These are phyloP conservation scores for Xylariaceae sp. DNA, from an alignment of 2,329 filamentous ascomycete genomes.

Conservation along the genomic window DNA sequence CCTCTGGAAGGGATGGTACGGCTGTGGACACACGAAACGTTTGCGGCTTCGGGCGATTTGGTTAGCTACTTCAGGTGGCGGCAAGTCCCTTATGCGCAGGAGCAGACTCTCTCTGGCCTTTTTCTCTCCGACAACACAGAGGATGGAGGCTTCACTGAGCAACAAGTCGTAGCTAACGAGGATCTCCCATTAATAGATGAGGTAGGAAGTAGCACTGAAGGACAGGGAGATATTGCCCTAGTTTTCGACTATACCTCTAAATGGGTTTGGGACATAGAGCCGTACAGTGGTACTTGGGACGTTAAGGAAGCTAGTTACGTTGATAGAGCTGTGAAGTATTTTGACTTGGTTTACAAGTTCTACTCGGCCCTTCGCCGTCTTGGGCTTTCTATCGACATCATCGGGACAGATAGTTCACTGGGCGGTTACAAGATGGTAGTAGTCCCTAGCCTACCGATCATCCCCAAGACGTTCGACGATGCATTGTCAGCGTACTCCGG, in stretches of 20 bases:
- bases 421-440: slow-evolving; percentile 28
- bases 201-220: slow-evolving; percentile 5
- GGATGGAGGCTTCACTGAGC: slow-evolving; percentile 24
- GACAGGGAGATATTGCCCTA: slow-evolving; percentile 23
- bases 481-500: slow-evolving; percentile 18
- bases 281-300: slow-evolving; percentile 29
- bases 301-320: slow-evolving; percentile 19
- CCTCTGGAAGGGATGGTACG: slow-evolving; percentile 27
- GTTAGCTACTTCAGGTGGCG: slow-evolving; percentile 32
- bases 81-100: slow-evolving; percentile 29
- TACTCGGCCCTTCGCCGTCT: slow-evolving; percentile 28
- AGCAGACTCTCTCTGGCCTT: slow-evolving; percentile 29
- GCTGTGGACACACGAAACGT: slow-evolving; percentile 29
- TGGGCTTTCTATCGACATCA: slow-evolving; percentile 28
- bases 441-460: slow-evolving; percentile 27
- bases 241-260: slow-evolving; percentile 27
- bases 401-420: slow-evolving; percentile 22
- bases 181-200: slow-evolving; percentile 21
- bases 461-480: slow-evolving; percentile 19
- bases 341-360: slow-evolving; percentile 25
- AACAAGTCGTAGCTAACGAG: slow-evolving; percentile 16
- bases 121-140: slow-evolving; percentile 22
- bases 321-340: slow-evolving; percentile 16
- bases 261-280: slow-evolving; percentile 28
- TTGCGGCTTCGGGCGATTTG: slow-evolving; percentile 22